Percentiles rank a stretch among this genome's conserved stretches.
phyloP scores from a whole-genome alignment of 306 rosid genomes.

The Begonia peltatifolia region DNA sequence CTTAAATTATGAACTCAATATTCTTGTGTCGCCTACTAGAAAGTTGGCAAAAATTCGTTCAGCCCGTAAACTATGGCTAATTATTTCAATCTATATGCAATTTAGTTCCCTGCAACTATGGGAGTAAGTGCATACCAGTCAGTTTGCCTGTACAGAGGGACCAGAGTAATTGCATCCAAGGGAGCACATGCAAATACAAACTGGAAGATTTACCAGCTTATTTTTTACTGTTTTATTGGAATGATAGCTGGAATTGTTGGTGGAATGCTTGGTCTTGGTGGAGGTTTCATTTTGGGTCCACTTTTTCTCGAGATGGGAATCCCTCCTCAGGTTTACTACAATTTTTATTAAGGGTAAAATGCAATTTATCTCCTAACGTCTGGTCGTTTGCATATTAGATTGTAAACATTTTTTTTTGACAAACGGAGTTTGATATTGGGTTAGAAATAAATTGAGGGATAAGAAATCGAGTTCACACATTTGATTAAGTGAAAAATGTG shows the following conservation, averaged over 20 bases:
- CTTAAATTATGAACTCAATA: no score
- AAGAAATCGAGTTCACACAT: no score
- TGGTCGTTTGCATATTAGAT: not conserved
- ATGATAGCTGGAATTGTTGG: conserved; percentile 77
- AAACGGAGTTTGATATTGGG: no score
- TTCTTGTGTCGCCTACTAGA: no score
- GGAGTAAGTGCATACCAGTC: conserved; percentile 85
- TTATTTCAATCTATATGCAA: not conserved
- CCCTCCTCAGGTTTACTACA: conserved; percentile 70
- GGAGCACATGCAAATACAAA: conserved; percentile 29
- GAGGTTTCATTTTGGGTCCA: conserved; percentile 94
- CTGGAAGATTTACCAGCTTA: conserved; percentile 38
- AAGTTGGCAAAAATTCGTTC: no score
- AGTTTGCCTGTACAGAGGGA: conserved; percentile 53
- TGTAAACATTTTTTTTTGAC: no score
- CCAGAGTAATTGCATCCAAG: conserved; percentile 44
- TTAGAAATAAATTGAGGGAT: no score
- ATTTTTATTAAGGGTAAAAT: not conserved
- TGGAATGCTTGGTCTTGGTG: conserved; percentile 90
- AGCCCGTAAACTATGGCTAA: no score
- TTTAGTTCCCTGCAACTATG: conserved; percentile 65
- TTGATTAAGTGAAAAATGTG: no score
- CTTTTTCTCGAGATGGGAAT: conserved; percentile 83
- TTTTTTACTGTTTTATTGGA: conserved; percentile 46
- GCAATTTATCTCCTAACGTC: not conserved